Percentiles rank a stretch among this genome's conserved stretches.
Conservation (phyloP, 106 monocot genomes). For the Allium fistulosum region DNA sequence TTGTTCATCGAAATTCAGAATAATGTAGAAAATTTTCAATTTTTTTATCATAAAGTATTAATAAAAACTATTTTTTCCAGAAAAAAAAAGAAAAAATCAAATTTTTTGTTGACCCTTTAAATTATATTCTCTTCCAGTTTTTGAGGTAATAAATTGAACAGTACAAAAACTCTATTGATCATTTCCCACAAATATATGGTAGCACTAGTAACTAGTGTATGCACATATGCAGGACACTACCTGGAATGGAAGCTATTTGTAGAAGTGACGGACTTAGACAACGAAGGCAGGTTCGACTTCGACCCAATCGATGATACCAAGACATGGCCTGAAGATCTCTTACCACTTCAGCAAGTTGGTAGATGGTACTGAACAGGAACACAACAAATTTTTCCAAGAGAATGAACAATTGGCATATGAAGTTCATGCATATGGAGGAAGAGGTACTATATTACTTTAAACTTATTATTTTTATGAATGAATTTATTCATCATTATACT, state of each 20-base stretch:
- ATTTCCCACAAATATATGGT: too few species aligned
- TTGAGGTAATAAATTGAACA: too few species aligned
- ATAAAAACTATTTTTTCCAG: too few species aligned
- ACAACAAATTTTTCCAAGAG: slow-evolving; percentile 79
- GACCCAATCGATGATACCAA: slow-evolving; percentile 90
- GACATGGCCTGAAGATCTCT: slow-evolving; percentile 89
- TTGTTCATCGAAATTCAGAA: too few species aligned
- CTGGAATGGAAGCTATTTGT: slow-evolving; percentile 6
- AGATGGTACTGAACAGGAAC: slow-evolving; percentile 80
- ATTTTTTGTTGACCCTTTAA: too few species aligned
- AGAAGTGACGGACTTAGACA: slow-evolving; percentile 59
- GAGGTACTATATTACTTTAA: slow-evolving; percentile 58
- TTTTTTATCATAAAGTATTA: too few species aligned
- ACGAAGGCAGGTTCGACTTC: slow-evolving; percentile 66
- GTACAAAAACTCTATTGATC: too few species aligned
- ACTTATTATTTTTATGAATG: too few species aligned
- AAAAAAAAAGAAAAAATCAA: too few species aligned
- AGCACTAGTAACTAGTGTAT: too few species aligned
- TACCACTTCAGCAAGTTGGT: slow-evolving; percentile 75
- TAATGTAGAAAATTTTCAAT: too few species aligned
- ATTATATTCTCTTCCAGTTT: too few species aligned
- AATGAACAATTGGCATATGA: slow-evolving; percentile 97
- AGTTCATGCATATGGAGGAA: slow-evolving; percentile 72
- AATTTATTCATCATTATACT: not conserved
- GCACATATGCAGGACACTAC: not conserved